Evolutionary conservation across 306 rosid genomes (phyloP).

Genomic region (Abrus precatorius): DNA sequence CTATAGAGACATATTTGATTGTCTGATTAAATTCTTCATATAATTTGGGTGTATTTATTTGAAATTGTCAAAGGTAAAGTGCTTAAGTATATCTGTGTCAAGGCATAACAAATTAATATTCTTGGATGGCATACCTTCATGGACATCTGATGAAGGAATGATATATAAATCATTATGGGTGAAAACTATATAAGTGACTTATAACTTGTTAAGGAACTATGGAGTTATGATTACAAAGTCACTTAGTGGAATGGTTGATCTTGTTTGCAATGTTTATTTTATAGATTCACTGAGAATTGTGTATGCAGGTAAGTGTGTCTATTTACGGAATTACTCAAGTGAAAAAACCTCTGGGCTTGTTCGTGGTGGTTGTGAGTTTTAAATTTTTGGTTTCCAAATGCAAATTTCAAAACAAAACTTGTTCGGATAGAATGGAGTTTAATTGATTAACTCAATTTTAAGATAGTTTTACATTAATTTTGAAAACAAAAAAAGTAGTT

Average conservation of each 20-base stretch:
- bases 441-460: too few species aligned
- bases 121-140: constrained; percentile 5
- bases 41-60: constrained; percentile 21
- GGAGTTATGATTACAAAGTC: constrained; percentile 1
- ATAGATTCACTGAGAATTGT: too few species aligned
- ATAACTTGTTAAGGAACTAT: constrained; percentile 15
- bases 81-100: constrained; percentile 10
- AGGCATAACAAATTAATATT: constrained; percentile 28
- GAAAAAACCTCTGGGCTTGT: too few species aligned
- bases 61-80: constrained; percentile 14
- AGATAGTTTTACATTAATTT: too few species aligned
- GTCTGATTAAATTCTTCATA: constrained; percentile 13
- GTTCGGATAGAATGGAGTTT: too few species aligned
- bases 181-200: constrained; percentile 10
- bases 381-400: too few species aligned
- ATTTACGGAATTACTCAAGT: too few species aligned
- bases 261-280: not conserved
- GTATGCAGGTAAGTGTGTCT: too few species aligned
- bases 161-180: constrained; percentile 6
- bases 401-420: too few species aligned
- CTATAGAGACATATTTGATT: not conserved
- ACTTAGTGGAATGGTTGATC: not conserved
- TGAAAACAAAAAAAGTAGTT: too few species aligned
- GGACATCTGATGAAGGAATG: constrained; percentile 30
- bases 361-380: too few species aligned